Evolutionary conservation across 1,284 basidiomycete genomes (phyloP).

Genomic region (Exobasidium rhododendri): DNA sequence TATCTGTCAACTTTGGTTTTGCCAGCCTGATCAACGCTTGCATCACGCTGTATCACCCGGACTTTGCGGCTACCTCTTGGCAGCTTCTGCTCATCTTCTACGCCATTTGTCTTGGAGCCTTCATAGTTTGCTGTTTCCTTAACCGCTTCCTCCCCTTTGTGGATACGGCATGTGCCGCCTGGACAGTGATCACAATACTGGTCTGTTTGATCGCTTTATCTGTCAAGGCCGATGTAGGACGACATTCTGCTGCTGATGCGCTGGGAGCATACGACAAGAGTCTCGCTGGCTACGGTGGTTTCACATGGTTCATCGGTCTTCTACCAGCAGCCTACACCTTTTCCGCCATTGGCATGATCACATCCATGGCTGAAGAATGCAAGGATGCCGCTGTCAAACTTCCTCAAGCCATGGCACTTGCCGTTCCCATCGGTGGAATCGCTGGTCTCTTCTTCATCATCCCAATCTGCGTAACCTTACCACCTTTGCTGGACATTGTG

Average conservation of each 20-base stretch:
- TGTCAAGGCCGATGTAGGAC: conserved; percentile 12
- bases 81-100: conserved; percentile 22
- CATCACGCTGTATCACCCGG: conserved; percentile 11
- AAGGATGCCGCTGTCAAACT: conserved; percentile 8
- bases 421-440: conserved; percentile 15
- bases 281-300: conserved; percentile 17
- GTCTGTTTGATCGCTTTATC: conserved; percentile 17
- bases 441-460: conserved; percentile 21
- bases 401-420: conserved; percentile 12
- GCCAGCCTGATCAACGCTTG: conserved; percentile 13
- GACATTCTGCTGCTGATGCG: conserved; percentile 14
- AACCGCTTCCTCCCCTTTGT: conserved; percentile 16
- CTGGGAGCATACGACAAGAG: conserved; percentile 16
- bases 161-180: conserved; percentile 18
- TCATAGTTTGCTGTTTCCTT: conserved; percentile 10
- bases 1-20: conserved; percentile 21
- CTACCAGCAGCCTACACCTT: conserved; percentile 12
- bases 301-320: conserved; percentile 14
- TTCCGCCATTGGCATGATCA: conserved; percentile 17
- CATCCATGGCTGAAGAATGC: conserved; percentile 20
- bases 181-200: conserved; percentile 15
- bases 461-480: conserved; percentile 17
- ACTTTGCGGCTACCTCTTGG: conserved; percentile 14
- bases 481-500: conserved; percentile 13
- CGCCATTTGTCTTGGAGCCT: conserved; percentile 5